Evolutionary conservation across 129 eudicot genomes (phyloP).

Genomic region (Arctium lappa): DNA sequence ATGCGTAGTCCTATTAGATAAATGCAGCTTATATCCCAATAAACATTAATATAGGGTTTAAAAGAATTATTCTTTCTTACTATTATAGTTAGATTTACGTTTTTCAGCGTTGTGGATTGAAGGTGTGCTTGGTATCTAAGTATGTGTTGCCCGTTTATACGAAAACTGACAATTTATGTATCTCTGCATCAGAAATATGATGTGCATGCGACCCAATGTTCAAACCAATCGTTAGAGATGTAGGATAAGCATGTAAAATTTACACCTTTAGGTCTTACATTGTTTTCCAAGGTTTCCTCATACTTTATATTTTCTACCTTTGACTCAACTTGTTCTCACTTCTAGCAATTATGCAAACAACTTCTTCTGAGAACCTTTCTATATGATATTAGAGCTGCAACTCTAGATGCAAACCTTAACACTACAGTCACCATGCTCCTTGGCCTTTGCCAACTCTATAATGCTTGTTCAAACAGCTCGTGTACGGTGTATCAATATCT

Average conservation of each 20-base stretch:
- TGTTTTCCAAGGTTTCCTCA: not conserved
- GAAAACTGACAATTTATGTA: not conserved
- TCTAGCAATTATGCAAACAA: not conserved
- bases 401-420: not conserved
- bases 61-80: not conserved
- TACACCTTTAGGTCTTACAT: not conserved
- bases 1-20: not conserved
- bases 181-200: not conserved
- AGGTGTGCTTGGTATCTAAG: not conserved
- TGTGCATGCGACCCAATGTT: not conserved
- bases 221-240: not conserved
- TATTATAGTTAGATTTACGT: not conserved
- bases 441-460: not conserved
- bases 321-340: not conserved
- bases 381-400: too few species aligned
- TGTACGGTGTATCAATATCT: not conserved
- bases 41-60: not conserved
- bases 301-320: not conserved
- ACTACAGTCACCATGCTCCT: not conserved
- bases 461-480: not conserved
- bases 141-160: not conserved
- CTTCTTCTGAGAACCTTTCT: not conserved
- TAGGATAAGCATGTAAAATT: not conserved
- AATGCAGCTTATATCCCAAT: not conserved
- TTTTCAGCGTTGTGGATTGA: not conserved